phyloP scores from a whole-genome alignment of 441 rosid species.

The Lepidium campestre region DNA sequence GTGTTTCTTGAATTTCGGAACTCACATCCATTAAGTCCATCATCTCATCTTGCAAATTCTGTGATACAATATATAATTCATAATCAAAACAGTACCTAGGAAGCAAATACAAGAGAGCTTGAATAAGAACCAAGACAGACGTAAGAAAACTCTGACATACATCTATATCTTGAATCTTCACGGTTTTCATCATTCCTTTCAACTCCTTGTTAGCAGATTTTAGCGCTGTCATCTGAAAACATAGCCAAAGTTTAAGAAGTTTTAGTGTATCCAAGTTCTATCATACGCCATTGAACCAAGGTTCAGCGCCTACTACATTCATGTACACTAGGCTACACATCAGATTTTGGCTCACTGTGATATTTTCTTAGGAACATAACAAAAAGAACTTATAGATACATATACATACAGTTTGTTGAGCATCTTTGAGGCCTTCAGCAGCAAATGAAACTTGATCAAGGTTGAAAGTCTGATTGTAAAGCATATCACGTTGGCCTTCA shows the following conservation, averaged over 20 bases:
- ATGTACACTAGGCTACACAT: neutral
- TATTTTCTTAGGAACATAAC: neutral
- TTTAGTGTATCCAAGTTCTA: neutral
- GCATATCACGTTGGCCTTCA: slow-evolving; percentile 98
- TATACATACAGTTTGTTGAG: slow-evolving; percentile 85
- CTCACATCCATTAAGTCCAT: slow-evolving; percentile 97
- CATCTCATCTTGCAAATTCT: slow-evolving; percentile 99
- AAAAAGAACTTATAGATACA: neutral
- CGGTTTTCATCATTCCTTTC: slow-evolving; percentile 96
- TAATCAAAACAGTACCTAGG: slow-evolving; percentile 7
- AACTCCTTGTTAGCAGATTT: slow-evolving; percentile 86
- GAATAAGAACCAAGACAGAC: neutral
- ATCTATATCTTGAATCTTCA: slow-evolving; percentile 88
- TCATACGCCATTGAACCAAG: neutral
- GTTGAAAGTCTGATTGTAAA: slow-evolving; percentile 88
- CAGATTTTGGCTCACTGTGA: neutral
- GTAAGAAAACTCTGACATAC: slow-evolving; percentile 31
- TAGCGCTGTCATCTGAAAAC: slow-evolving; percentile 76
- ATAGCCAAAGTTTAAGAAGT: neutral
- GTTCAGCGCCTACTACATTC: neutral
- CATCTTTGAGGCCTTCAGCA: slow-evolving; percentile 94
- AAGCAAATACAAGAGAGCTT: neutral
- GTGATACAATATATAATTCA: slow-evolving; percentile 12
- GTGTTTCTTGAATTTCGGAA: slow-evolving; percentile 88
- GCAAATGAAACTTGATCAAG: slow-evolving; percentile 99